phyloP scores from a whole-genome alignment of 495 filamentous ascomycete genomes.

The Penicillium cinerascens region DNA sequence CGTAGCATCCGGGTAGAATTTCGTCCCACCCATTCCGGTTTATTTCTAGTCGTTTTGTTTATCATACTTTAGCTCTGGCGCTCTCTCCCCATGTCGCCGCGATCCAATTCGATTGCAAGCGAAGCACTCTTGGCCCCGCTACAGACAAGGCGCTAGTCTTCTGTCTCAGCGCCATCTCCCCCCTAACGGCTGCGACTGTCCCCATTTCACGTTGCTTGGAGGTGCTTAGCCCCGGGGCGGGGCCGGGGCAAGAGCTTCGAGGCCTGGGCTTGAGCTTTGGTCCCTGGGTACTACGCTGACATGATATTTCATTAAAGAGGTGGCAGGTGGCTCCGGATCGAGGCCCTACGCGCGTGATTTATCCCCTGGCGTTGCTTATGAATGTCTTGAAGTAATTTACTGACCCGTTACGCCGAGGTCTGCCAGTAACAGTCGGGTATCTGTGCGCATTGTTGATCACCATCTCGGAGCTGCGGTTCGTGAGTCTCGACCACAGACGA shows the following conservation, averaged over 20 bases:
- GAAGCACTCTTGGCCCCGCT: constrained; percentile 6
- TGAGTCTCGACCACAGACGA: constrained; percentile 10
- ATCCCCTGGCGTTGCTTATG: constrained; percentile 11
- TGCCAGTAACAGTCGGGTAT: neutral
- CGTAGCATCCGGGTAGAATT: neutral
- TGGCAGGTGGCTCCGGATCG: neutral
- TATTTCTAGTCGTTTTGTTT: neutral
- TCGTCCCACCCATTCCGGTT: neutral
- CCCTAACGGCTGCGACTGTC: neutral
- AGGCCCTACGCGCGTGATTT: constrained; percentile 5
- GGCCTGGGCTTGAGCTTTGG: constrained; percentile 3
- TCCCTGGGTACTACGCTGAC: constrained; percentile 1
- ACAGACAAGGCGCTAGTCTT: constrained; percentile 9
- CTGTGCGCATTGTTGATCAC: constrained; percentile 5
- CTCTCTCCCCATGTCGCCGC: neutral
- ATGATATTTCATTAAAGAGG: neutral
- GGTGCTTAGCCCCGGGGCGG: constrained; percentile 10
- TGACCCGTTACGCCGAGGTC: neutral
- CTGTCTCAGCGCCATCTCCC: neutral
- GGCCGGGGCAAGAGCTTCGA: too few relatives aligned
- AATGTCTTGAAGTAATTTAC: neutral
- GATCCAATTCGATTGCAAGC: constrained; percentile 2
- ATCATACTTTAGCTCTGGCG: neutral
- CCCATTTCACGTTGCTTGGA: constrained; percentile 14
- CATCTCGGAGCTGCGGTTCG: constrained; percentile 1